phyloP scores from a whole-genome alignment of 768 basidiomycete genomes.

The Suillus luteus region DNA sequence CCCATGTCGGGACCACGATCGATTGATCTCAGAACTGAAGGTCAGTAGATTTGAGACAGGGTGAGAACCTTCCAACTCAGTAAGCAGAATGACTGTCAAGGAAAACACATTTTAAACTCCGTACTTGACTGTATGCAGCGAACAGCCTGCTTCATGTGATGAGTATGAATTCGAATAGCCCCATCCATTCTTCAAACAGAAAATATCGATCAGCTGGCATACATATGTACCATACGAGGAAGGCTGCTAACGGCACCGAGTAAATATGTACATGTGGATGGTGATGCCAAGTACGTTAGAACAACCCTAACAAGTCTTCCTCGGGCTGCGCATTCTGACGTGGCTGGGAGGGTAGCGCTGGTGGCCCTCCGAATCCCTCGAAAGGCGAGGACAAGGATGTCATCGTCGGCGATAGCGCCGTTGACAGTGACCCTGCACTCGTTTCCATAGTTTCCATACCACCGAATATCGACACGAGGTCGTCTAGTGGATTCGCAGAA shows the following conservation, averaged over 20 bases:
- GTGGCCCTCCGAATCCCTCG: constrained; percentile 22
- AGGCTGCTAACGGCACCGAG: background rate
- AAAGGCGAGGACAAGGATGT: constrained; percentile 20
- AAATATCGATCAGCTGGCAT: background rate
- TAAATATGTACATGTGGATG: background rate
- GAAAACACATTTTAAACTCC: background rate
- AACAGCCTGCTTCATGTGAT: background rate
- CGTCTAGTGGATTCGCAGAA: constrained; percentile 88
- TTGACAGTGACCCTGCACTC: constrained; percentile 18
- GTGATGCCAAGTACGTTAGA: constrained; percentile 32
- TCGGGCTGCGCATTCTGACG: constrained; percentile 35
- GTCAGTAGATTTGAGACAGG: background rate
- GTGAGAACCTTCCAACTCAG: background rate
- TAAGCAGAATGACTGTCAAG: background rate
- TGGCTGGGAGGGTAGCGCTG: constrained; percentile 14
- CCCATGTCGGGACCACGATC: background rate
- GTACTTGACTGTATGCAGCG: background rate
- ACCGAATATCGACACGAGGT: constrained; percentile 92
- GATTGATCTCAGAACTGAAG: too few relatives aligned
- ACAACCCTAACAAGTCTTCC: constrained; percentile 59
- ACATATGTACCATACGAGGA: background rate
- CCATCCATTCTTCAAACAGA: background rate
- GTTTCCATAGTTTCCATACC: constrained; percentile 37
- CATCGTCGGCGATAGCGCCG: constrained; percentile 16
- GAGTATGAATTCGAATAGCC: background rate